Evolutionary conservation across 768 basidiomycete species (phyloP), one percentile per base, ranked within the genome.

Genomic region (Boletus pseudo-olivaceus): DNA sequence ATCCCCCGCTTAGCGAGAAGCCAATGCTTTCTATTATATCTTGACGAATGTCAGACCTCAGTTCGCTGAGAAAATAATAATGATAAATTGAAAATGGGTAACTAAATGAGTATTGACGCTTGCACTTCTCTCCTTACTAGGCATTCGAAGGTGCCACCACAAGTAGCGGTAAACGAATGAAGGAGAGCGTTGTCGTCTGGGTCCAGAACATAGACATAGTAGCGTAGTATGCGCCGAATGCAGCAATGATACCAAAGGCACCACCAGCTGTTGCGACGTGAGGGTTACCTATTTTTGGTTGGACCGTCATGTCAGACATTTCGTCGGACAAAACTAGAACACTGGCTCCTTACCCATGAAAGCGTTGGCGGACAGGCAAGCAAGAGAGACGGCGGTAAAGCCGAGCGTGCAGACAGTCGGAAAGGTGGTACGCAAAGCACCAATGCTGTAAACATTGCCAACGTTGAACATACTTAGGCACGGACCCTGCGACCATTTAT

Each of bases 181-280:
- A 65, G 14, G 62, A 67, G 32, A 15, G 51, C 0, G 67, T 68
- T 9, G 68, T 65, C 29, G 67, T 61, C 47, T 69, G 62, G 9
- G 67, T 69, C 68, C 68, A 67, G 45, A 67, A 63, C 49, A 54
- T 45, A 14, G 67, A 61, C 33, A 67, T 6, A 17, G 66, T 54
- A 4, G 56, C 66, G 15, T 70, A 67, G 66, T 65, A 70, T 49
- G 67, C 63, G 7, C 68, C 66, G 12, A 62, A 67, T 11, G 66
- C 50, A 11, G 68, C 66, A 27, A 68, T 23, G 41, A 69, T 15
- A 45, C 66, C 66, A 20, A 70, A 46, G 11, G 49, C 56, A 49
- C 68, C 67, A 53, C 67, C 67, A 8, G 54, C 67, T 4, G 67
- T 69, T 20, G 63, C 65, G 4, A 69, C 51, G 14, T 64, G 62